Evolutionary conservation across 2,329 filamentous ascomycete species (phyloP), one percentile per base, ranked within the genome.

Genomic region (Colletotrichum sp.): DNA sequence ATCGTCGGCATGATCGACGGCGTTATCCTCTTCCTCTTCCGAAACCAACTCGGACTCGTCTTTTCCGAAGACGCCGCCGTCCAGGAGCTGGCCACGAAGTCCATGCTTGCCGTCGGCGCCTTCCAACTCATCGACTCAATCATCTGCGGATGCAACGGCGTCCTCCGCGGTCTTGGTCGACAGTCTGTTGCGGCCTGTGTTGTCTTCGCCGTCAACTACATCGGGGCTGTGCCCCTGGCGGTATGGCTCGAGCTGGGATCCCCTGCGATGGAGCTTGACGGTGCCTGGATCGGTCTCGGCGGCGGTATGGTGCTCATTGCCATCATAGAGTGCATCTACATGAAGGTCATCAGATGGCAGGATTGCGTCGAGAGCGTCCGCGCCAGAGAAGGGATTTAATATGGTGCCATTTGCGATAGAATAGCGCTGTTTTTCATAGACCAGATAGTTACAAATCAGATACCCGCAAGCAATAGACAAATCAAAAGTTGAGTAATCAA

Each of bases 111-210:
- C 10, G 82, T 85, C 15, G 80, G 79, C 27, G 79, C 79, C 16
- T 84, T 83, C 77, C 83, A 85, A 72, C 74, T 84, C 62, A 79
- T 85, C 60, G 84, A 85, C 74, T 76, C 83, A 25, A 78, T 84
- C 71, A 84, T 82, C 65, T 80, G 77, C 75, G 84, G 82, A 48
- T 83, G 82, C 48, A 85, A 86, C 70, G 85, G 85, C 18, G 78
- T 85, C 74, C 80, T 86, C 22, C 82, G 85, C 1, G 85, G 85
- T 16, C 81, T 86, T 6, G 85, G 84, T 1, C 80, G 81, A n/a
- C 85, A 86, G 70, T 81, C 80, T 12, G 75, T 85, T 4, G 85
- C 84, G 8, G 85, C 83, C 5, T 84, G 80, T 76, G 79, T 85
- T 5, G 84, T 84, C 1, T 82, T 85, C 4, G 76, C 73, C 2